Conservation (phyloP, 306 rosid genomes). For the Quercus parvula region DNA sequence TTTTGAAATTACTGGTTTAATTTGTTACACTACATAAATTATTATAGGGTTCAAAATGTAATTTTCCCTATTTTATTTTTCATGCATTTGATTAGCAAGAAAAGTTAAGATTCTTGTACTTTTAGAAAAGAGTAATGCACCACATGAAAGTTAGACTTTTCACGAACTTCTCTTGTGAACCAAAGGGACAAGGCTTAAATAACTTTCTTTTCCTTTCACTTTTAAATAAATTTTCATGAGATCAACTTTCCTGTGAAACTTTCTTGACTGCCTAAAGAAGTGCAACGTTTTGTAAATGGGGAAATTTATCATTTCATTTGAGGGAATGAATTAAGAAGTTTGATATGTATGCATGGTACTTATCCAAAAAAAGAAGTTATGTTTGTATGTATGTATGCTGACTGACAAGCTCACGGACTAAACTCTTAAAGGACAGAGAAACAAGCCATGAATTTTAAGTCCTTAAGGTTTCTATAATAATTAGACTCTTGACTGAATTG, state of each 20-base stretch:
- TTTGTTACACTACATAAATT: too few relatives aligned
- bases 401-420: not conserved
- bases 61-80: not conserved
- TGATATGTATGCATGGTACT: not conserved
- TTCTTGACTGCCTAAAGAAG: not conserved
- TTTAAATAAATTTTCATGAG: not conserved
- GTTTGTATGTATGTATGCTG: too few relatives aligned
- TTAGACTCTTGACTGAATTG: not conserved
- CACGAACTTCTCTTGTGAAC: not conserved
- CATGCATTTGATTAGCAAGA: not conserved
- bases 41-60: too few relatives aligned
- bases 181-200: not conserved
- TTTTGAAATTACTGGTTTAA: too few relatives aligned
- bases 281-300: not conserved
- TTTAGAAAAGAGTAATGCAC: not conserved
- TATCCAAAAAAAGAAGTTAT: too few relatives aligned
- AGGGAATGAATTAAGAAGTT: not conserved
- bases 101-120: not conserved
- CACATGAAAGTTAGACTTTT: not conserved
- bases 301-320: not conserved
- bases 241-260: not conserved
- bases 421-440: not conserved
- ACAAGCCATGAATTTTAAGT: not conserved
- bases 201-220: not conserved
- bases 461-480: not conserved